These are phyloP conservation scores for Yamadazyma ubonensis DNA, from an alignment of 805 yeast species.

Conservation along the genomic window DNA sequence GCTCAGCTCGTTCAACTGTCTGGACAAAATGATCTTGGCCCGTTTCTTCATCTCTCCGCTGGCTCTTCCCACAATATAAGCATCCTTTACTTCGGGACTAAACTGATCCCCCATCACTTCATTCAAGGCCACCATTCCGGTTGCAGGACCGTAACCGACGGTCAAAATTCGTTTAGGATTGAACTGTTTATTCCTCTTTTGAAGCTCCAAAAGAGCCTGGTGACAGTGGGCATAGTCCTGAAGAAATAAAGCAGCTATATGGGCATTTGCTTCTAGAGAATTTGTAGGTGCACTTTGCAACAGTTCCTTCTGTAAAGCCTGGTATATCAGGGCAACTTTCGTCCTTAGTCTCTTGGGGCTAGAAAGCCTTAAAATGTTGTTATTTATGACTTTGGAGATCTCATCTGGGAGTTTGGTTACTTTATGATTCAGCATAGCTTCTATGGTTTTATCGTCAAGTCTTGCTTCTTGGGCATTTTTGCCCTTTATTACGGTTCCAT, in stretches of 20 bases:
- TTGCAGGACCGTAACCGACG: constrained; percentile 87
- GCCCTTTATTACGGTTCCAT: constrained; percentile 45
- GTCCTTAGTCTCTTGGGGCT: constrained; percentile 64
- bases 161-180: constrained; percentile 69
- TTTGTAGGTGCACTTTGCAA: constrained; percentile 49
- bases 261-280: constrained; percentile 66
- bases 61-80: constrained; percentile 64
- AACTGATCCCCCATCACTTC: constrained; percentile 72
- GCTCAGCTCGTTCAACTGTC: constrained; percentile 53
- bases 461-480: constrained; percentile 51
- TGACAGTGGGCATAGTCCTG: constrained; percentile 74
- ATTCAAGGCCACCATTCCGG: constrained; percentile 85
- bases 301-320: constrained; percentile 49
- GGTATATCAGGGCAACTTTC: constrained; percentile 57
- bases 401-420: constrained; percentile 56
- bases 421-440: constrained; percentile 52
- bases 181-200: constrained; percentile 55
- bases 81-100: constrained; percentile 62
- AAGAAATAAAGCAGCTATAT: constrained; percentile 73
- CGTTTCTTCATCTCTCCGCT: constrained; percentile 68
- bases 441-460: constrained; percentile 54
- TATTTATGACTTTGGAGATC: constrained; percentile 58
- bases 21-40: constrained; percentile 71
- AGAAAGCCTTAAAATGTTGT: constrained; percentile 59
- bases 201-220: constrained; percentile 66